These are phyloP conservation scores for Brassica nigra DNA, from an alignment of 345 rosid genomes.

Conservation along the genomic window DNA sequence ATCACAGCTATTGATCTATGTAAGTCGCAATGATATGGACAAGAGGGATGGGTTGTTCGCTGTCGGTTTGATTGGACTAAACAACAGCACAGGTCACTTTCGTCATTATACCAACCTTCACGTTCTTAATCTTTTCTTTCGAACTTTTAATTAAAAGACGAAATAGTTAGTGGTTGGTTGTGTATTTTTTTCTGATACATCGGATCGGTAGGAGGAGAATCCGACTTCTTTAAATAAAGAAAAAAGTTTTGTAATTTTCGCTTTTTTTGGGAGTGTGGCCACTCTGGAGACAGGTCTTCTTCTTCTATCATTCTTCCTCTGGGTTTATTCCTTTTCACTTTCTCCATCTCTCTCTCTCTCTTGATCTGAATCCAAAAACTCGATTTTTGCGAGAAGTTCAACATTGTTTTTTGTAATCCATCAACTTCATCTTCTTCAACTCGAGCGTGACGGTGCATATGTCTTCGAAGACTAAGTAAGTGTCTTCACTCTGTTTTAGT, in stretches of 20 bases:
- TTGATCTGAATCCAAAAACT: constrained; percentile 18
- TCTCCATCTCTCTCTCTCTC: constrained; percentile 26
- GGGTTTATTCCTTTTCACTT: constrained; percentile 4
- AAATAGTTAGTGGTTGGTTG: constrained; percentile 22
- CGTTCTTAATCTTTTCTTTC: constrained; percentile 18
- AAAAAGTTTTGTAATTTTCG: background rate
- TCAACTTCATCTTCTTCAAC: constrained; percentile 3
- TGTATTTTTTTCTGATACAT: background rate
- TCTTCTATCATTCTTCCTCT: constrained; percentile 33
- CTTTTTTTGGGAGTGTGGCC: constrained; percentile 35
- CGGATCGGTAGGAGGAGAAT: constrained; percentile 24
- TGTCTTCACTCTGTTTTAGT: background rate
- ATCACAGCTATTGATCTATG: background rate
- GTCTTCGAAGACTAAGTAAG: constrained; percentile 46
- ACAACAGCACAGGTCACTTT: constrained; percentile 28
- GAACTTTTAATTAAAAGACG: background rate
- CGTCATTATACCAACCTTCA: constrained; percentile 39
- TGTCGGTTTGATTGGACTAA: constrained; percentile 30
- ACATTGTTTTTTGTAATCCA: constrained; percentile 12
- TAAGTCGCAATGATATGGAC: background rate
- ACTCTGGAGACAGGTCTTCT: constrained; percentile 43
- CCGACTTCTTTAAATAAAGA: background rate
- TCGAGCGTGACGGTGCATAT: background rate
- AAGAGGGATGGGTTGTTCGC: constrained; percentile 15
- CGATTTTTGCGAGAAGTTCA: background rate